phyloP scores from a whole-genome alignment of 139 green algal genomes.

The Mesotaenium endlicherianum region DNA sequence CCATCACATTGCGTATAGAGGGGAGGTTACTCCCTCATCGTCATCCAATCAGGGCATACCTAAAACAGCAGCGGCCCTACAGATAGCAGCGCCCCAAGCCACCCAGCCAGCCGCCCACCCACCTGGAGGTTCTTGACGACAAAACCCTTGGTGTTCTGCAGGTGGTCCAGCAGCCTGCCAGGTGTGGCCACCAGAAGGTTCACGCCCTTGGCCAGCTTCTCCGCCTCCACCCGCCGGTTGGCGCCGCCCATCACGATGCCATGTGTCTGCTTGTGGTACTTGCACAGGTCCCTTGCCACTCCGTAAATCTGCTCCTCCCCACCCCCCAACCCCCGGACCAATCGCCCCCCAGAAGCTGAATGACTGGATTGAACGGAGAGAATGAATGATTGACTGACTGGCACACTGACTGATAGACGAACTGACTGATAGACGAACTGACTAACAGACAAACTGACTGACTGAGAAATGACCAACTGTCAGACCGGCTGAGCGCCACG shows the following conservation, averaged over 20 bases:
- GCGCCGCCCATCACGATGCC: constrained; percentile 95
- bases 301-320: constrained; percentile 73
- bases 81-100: too few species aligned
- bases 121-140: constrained; percentile 54
- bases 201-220: constrained; percentile 91
- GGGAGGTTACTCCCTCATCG: too few species aligned
- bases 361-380: not conserved
- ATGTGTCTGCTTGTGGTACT: constrained; percentile 90
- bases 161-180: constrained; percentile 93
- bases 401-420: not conserved
- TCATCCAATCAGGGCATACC: too few species aligned
- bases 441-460: not conserved
- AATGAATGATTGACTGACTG: not conserved
- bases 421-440: not conserved
- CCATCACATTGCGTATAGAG: too few species aligned
- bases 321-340: not conserved
- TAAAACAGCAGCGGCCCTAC: too few species aligned
- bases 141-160: constrained; percentile 74
- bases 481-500: too few species aligned
- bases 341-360: not conserved
- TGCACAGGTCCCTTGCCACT: constrained; percentile 88
- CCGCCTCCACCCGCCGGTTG: constrained; percentile 92
- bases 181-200: constrained; percentile 94
- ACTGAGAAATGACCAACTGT: too few species aligned
- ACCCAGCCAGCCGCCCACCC: too few species aligned